Percentiles rank a stretch among this genome's conserved stretches.
These are phyloP conservation scores for Xylariales sp. DNA, from an alignment of 2,329 filamentous ascomycete genomes.

Conservation along the genomic window DNA sequence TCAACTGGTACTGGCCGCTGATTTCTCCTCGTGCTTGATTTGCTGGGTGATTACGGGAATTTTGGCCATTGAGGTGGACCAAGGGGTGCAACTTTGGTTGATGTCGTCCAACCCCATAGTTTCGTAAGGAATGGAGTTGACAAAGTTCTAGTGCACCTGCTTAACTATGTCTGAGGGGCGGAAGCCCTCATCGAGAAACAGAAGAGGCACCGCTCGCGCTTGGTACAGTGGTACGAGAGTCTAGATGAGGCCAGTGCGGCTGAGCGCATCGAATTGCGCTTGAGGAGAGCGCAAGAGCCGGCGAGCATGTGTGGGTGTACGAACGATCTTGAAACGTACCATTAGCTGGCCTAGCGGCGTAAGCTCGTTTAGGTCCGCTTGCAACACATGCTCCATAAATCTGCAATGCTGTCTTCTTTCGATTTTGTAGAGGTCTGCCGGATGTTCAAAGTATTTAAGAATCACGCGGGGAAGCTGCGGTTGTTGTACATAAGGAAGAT, in stretches of 20 bases:
- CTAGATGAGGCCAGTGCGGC: not conserved
- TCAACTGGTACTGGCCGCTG: not conserved
- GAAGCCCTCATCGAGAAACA: not conserved
- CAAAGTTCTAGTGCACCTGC: not conserved
- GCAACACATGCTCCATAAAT: not conserved
- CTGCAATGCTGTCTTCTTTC: not conserved
- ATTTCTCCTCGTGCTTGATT: not conserved
- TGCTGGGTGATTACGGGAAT: not conserved
- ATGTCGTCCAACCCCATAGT: not conserved
- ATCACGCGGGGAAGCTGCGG: not conserved
- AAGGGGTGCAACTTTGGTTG: not conserved
- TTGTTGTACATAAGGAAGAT: not conserved
- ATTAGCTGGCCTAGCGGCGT: not conserved
- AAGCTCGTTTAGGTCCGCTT: not conserved
- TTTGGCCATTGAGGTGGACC: not conserved
- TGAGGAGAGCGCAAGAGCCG: not conserved
- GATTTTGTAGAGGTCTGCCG: not conserved
- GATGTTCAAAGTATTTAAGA: not conserved
- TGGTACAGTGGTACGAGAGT: not conserved
- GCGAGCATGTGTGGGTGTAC: not conserved
- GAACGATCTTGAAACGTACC: not conserved
- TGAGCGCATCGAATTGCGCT: not conserved
- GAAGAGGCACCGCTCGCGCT: not conserved
- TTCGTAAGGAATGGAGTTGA: not conserved
- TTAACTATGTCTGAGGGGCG: not conserved